Evolutionary conservation across 257 asterid genomes (phyloP).

Genomic region (Solanum bulbocastanum): DNA sequence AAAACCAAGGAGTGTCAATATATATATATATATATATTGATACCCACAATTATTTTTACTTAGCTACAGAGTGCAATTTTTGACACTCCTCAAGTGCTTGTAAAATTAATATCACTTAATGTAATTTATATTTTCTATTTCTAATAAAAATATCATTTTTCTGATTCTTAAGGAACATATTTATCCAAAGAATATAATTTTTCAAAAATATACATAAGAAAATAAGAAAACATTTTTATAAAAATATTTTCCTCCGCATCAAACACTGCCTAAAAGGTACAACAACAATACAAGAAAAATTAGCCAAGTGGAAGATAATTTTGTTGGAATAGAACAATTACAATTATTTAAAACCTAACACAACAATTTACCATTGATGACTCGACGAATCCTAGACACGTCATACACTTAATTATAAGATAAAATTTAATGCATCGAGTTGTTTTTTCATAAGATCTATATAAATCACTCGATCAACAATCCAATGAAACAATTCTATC

Average conservation of each 20-base stretch:
- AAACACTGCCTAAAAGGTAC: neutral
- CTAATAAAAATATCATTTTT: neutral
- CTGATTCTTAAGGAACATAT: neutral
- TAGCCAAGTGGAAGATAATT: neutral
- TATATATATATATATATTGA: too few species aligned
- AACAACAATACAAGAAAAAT: neutral
- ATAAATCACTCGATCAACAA: neutral
- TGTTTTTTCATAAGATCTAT: neutral
- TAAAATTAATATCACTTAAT: neutral
- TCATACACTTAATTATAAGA: neutral
- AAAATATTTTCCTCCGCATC: neutral
- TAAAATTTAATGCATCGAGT: neutral
- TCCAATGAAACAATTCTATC: constrained; percentile 4
- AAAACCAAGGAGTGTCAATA: too few species aligned
- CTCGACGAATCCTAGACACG: neutral
- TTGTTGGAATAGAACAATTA: neutral
- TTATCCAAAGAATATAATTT: neutral
- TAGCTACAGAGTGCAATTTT: neutral
- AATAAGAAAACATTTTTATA: neutral
- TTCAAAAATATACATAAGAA: neutral
- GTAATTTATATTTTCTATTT: neutral
- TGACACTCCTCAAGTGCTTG: neutral
- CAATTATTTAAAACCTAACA: neutral
- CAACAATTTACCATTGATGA: neutral
- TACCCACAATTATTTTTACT: neutral